Evolutionary conservation across 176 grass and related monocot genomes (phyloP), one percentile per base, ranked within the genome.

Genomic region (Eleusine indica): DNA sequence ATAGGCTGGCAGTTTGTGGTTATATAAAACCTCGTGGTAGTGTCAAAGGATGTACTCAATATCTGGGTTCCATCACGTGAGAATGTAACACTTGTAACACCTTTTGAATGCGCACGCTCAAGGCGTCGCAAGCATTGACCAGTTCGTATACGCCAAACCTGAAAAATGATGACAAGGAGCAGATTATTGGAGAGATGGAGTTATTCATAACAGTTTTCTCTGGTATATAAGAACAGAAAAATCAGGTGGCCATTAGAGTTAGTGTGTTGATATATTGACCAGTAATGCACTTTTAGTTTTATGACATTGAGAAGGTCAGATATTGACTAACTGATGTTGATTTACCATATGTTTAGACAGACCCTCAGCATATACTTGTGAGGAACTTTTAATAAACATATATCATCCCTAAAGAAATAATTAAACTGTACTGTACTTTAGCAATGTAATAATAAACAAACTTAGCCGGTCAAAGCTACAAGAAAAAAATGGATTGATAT

Each of bases 111-210:
- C 57, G 96, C 89, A 72, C 78, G 87, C 74, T 99, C 91, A 51
- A 99, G 87, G 71, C 96, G 88, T 42, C 96, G 73, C 87, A 99
- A 90, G 75, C 96, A 99, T 72, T 99, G 93, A 25, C 96, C 91
- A 62, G 96, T 96, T 86, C 93, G 84, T 82, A 99, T 91, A 87
- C 91, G 93, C 96, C 96, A 99, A 89, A 99, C 96, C 93, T 99
- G 44, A 82, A 60, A 84, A 78, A 75, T 12, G 13, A 83, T 84
- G 62, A 62, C 67, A 37, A 17, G 48, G 40, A 80, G 38, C 22
- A 87, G 37, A 75, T 90, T 28, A 87, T 56, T 74, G 83, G 64
- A 60, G 17, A 56, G 29, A 84, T 51, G 4, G 8, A 69, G 61
- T 51, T 30, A 62, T 75, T 62, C 30, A 62, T 56, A 52, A 68